Evolutionary conservation across 352 stramenopile genomes (phyloP).

Genomic region (Pythium rishiriense): DNA sequence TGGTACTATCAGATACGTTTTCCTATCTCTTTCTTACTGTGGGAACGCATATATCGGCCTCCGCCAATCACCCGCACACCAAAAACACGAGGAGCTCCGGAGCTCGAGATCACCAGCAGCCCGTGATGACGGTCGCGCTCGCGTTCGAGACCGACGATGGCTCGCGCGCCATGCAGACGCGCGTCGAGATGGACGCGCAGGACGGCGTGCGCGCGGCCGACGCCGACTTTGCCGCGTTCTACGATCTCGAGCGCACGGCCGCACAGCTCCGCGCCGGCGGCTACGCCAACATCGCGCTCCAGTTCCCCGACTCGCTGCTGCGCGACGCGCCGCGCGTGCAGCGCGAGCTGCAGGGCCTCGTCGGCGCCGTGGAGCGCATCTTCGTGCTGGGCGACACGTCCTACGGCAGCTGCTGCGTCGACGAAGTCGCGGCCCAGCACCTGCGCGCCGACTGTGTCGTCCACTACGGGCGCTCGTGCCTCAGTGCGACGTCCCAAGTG

Average conservation of each 20-base stretch:
- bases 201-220: slow-evolving; percentile 52
- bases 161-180: slow-evolving; percentile 69
- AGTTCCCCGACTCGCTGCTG: slow-evolving; percentile 95
- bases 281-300: slow-evolving; percentile 87
- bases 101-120: slow-evolving; percentile 1
- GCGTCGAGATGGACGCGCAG: slow-evolving; percentile 51
- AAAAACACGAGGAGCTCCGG: not conserved
- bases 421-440: slow-evolving; percentile 95
- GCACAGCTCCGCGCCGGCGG: slow-evolving; percentile 56
- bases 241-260: slow-evolving; percentile 63
- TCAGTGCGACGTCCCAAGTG: slow-evolving; percentile 80
- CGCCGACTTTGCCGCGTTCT: slow-evolving; percentile 54
- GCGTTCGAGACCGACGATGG: slow-evolving; percentile 84
- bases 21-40: not conserved
- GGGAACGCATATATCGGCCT: slow-evolving; percentile 2
- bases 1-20: not conserved
- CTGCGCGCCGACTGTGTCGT: slow-evolving; percentile 92
- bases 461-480: slow-evolving; percentile 94
- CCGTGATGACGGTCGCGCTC: slow-evolving; percentile 63
- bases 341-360: slow-evolving; percentile 50
- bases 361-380: slow-evolving; percentile 60
- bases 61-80: not conserved
- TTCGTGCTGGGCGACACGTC: slow-evolving; percentile 96
- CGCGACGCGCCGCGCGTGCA: slow-evolving; percentile 88
- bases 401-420: slow-evolving; percentile 95